Base-by-base conservation (phyloP, 139 green algal genomes). In the Closterium sp. region DNA sequence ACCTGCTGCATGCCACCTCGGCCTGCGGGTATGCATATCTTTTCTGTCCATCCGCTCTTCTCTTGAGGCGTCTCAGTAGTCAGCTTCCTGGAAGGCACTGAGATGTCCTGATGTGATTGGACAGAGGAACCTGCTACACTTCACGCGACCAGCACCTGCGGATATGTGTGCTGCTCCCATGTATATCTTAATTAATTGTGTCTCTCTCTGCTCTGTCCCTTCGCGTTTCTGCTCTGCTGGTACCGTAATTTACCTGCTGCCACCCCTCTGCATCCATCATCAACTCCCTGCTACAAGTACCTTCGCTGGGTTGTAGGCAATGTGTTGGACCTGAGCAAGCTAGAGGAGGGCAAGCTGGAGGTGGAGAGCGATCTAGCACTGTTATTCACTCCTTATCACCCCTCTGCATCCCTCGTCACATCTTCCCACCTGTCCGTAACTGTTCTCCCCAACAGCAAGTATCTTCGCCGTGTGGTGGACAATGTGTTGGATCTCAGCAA, bases 261-360 rank as follows among this genome's bases (percentile, higher is more conserved):
- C 62, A 79, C 62, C 62, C 38, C 62, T 79, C 62, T 79, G 2
- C 62, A 79, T 24, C 62, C 19, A 13, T 79, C 62, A 5, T 79
- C 17, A 79, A 2, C 62, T 13, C 62, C 19, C 62, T 79, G 2
- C 27, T 4, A 27, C 24, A 92, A 91, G 32, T 92, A 92, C 45
- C 86, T 92, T 2, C 79, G 86, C 2, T 6, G 86, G 1, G 32
- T 93, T 1, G 91, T 94, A 19, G 91, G 92, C 86, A 91, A 93
- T 17, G 88, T 92, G 24, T 62, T 94, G 88, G 91, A 94, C 30
- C n/a, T 94, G 45, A 92, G 38, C 45, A 88, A 92, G 22, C 92
- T 94, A 5, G 91, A 94, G 86, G 87, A 94, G 50, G 91, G 91
- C 9, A 94, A 94, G 91, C 91, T 93, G 89, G 50, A 70, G 50